Base-by-base conservation (phyloP, 2,329 filamentous ascomycete genomes). In the Alternaria solani region DNA sequence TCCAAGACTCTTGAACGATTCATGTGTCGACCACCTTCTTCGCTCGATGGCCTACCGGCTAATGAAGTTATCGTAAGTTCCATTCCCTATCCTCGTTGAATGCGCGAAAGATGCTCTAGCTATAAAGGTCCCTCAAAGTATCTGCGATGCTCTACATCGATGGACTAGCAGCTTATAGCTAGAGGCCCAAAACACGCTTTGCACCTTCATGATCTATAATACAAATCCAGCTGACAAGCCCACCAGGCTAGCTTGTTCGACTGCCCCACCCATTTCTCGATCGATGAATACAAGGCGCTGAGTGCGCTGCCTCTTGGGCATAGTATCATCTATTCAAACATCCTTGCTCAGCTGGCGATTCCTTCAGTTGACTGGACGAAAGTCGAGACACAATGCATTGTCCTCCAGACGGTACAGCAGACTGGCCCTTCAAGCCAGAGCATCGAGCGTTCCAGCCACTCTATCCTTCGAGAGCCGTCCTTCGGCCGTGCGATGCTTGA, bases 261-360 rank as follows among this genome's bases (percentile, higher is more conserved):
- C 0, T 88, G 86, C 49, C 86, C 87, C 0, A 11, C 57, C 0
- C 66, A 81, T 23, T 75, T 90, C 56, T 79, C 82, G 0, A 59
- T 87, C 0, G 81, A 83, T 0, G 86, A 90, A 54, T 89, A 82
- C 68, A 84, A 85, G 51, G 78, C 81, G 0, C 81, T 89, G n/a
- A 78, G 80, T 0, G 69, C 81, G 0, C 63, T 89, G 3, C 80
- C 83, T 0, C 68, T 83, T 1, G 86, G 86, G 0, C 59, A 79
- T 18, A 67, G 72, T 1, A 72, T 88, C 8, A 30, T 51, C 3
- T 53, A 54, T 11, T 34, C 44, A 8, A 63, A 60, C 36, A 51
- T 63, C 1, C 36, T 65, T n/a, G 48, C 51, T 9, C 57, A 65
- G 12, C 20, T 65, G 2, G 62, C 62, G 87, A 82, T 68, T 82